phyloP scores from a whole-genome alignment of 1,139 yeast species.

The Spathaspora sp. region DNA sequence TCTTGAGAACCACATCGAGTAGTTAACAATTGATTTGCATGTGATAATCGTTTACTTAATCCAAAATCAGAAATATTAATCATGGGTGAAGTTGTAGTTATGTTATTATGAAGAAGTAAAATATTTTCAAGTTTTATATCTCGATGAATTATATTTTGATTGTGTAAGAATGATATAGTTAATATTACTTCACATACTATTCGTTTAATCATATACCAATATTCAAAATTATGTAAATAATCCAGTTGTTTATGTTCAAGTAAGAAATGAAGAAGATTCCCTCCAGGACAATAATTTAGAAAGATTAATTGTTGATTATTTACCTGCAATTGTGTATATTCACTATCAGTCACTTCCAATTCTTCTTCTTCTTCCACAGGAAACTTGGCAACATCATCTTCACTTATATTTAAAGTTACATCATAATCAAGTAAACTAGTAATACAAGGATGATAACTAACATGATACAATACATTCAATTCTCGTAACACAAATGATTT shows the following conservation, averaged over 20 bases:
- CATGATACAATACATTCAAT: conserved; percentile 55
- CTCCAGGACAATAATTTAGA: conserved; percentile 78
- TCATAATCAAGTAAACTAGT: conserved; percentile 35
- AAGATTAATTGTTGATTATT: conserved; percentile 52
- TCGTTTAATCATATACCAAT: conserved; percentile 52
- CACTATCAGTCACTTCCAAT: not conserved
- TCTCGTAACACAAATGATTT: conserved; percentile 77
- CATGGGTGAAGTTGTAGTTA: conserved; percentile 22
- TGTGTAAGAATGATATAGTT: conserved; percentile 76
- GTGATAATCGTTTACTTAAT: conserved; percentile 65
- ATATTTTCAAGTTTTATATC: conserved; percentile 87
- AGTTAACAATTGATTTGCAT: conserved; percentile 59
- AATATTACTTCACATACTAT: conserved; percentile 66
- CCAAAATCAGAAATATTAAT: conserved; percentile 87
- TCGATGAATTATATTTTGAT: conserved; percentile 69
- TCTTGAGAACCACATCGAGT: conserved; percentile 97
- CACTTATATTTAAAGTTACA: conserved; percentile 23
- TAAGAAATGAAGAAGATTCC: conserved; percentile 73
- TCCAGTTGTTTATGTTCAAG: conserved; percentile 21
- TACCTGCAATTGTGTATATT: not conserved
- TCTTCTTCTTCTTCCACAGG: conserved; percentile 12
- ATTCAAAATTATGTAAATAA: conserved; percentile 21
- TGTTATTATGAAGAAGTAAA: conserved; percentile 41
- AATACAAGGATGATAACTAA: conserved; percentile 47
- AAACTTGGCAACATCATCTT: conserved; percentile 20